Base-by-base conservation (phyloP, 73 alveolate species). In the Diophrys appendiculata region DNA sequence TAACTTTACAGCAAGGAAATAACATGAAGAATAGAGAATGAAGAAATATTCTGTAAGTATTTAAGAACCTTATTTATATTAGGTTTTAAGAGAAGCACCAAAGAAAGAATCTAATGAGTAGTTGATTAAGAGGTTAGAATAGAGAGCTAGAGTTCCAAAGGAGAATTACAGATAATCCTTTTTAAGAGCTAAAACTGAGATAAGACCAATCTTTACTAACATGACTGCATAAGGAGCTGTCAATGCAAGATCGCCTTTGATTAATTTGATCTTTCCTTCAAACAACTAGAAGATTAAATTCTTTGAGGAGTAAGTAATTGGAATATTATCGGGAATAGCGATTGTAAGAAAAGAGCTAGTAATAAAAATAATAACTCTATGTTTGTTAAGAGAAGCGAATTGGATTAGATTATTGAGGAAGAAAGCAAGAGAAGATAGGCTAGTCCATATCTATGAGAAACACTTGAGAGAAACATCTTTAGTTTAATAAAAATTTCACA, bases 381-480 rank as follows among this genome's bases (percentile, higher is more conserved):
- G 60, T 43, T 43, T 18, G 60, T 43, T 43, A 43, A 43, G 60
- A 43, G 18, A 18, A 43, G 60, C 60, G 78, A 70, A 70, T 23
- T 70, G 0, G 78, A 70, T 30, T 65, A 70, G 35, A 70, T 70
- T 28, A 70, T 70, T 5, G 78, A 70, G 32, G 78, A 70, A 34
- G 78, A 70, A 25, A 70, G 78, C 68, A 70, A 70, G 67, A 43
- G 18, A 18, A 43, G 60, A 43, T 23, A 70, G 67, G 22, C 29
- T 5, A 70, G 33, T 33, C 33, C 33, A 25, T 29, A 70, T 70
- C 52, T 1, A 30, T 70, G 60, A 43, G 18, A 11, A 43, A 43
- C 18, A 18, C 18, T 43, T 18, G 60, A n/a, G n/a, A n/a, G n/a
- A n/a, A n/a, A n/a, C n/a, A n/a, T n/a, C n/a, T n/a, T n/a, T n/a